Percentiles rank a stretch among this genome's conserved stretches.
These are phyloP conservation scores for Musa itinerans DNA, from an alignment of 176 grass and related monocot genomes.

Conservation along the genomic window DNA sequence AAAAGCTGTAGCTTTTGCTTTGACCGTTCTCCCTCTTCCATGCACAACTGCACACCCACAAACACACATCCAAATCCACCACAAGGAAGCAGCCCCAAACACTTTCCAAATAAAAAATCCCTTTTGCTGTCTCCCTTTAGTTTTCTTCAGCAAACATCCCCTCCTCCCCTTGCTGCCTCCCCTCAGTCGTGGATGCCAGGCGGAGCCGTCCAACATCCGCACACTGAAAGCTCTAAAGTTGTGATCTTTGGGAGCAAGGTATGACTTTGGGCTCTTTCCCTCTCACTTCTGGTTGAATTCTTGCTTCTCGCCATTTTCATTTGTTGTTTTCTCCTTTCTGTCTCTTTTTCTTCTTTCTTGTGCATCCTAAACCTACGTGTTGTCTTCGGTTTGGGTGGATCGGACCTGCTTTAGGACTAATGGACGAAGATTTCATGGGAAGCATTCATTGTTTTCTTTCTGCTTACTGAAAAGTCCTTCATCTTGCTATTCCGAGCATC, in stretches of 20 bases:
- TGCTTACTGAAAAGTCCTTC: constrained; percentile 2
- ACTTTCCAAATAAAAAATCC: neutral
- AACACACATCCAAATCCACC: neutral
- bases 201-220: neutral
- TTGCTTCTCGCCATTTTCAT: too few relatives aligned
- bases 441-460: constrained; percentile 6
- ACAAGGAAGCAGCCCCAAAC: too few relatives aligned
- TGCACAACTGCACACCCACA: constrained; percentile 4
- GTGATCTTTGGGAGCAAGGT: neutral
- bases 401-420: constrained; percentile 4
- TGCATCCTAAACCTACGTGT: neutral
- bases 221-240: constrained; percentile 1
- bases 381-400: neutral
- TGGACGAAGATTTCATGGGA: neutral
- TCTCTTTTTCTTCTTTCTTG: too few relatives aligned
- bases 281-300: too few relatives aligned
- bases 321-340: too few relatives aligned
- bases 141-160: neutral
- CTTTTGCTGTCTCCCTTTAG: neutral
- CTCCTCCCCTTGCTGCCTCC: neutral
- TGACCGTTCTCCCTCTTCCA: neutral
- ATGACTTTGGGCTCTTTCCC: constrained; percentile 1
- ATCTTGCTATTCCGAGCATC: neutral
- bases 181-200: neutral
- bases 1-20: constrained; percentile 6